Evolutionary conservation across 2,329 filamentous ascomycete species (phyloP).

Genomic region (Penicillium digitatum): DNA sequence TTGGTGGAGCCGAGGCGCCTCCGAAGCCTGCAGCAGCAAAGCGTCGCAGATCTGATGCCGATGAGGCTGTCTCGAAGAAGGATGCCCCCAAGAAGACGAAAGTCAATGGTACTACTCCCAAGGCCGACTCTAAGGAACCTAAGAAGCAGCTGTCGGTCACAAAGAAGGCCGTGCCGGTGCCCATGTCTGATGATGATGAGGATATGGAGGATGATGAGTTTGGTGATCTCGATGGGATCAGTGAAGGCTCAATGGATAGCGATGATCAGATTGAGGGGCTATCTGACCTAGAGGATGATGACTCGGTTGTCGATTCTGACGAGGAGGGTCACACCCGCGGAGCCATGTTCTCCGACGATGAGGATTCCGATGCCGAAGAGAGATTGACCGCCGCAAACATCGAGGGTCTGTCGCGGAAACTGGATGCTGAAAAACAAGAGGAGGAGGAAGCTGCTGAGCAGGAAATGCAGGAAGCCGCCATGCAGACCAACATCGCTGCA

Average conservation of each 20-base stretch:
- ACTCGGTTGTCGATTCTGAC: conserved; percentile 67
- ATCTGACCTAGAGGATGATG: conserved; percentile 55
- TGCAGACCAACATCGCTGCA: conserved; percentile 90
- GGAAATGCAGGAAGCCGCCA: conserved; percentile 76
- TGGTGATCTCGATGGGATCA: conserved; percentile 42
- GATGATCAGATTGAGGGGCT: conserved; percentile 42
- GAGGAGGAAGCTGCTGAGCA: conserved; percentile 79
- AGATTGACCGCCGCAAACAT: conserved; percentile 94
- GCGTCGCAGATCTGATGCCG: conserved; percentile 53
- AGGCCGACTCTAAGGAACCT: conserved; percentile 27
- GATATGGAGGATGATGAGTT: conserved; percentile 45
- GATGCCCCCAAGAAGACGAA: conserved; percentile 40
- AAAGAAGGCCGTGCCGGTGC: conserved; percentile 20
- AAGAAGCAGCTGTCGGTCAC: conserved; percentile 26
- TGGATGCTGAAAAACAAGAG: conserved; percentile 72
- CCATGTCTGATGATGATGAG: conserved; percentile 32
- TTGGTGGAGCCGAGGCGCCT: conserved; percentile 58
- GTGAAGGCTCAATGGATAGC: conserved; percentile 47
- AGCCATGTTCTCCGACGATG: conserved; percentile 92
- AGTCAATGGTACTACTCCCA: conserved; percentile 28
- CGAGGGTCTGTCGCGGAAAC: conserved; percentile 77
- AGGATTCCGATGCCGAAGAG: conserved; percentile 84
- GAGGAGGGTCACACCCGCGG: conserved; percentile 54
- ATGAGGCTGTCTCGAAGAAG: conserved; percentile 41
- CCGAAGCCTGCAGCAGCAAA: conserved; percentile 53